These are phyloP conservation scores for Chlorencoelia australis DNA, from an alignment of 2,329 filamentous ascomycete species.

Conservation along the genomic window DNA sequence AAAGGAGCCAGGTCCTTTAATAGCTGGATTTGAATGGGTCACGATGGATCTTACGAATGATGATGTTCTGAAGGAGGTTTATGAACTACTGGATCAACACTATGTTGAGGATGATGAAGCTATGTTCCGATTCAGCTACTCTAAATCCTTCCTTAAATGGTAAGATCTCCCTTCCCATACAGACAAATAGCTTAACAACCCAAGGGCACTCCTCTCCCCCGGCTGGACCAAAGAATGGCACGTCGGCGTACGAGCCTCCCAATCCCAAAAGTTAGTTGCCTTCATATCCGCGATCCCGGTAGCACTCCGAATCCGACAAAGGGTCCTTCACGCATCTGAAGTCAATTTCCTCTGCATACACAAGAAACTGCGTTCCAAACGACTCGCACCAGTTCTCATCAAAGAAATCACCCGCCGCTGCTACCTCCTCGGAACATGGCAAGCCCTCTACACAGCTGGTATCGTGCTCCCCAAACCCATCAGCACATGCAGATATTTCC, in stretches of 20 bases:
- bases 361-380: constrained; percentile 92
- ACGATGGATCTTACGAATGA: constrained; percentile 77
- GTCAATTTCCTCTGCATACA: constrained; percentile 98
- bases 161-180: constrained; percentile 31
- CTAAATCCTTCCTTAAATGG: constrained; percentile 80
- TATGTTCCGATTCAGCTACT: constrained; percentile 98
- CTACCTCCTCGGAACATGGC: constrained; percentile 78
- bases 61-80: constrained; percentile 76
- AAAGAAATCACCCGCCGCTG: constrained; percentile 93
- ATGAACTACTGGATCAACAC: constrained; percentile 81
- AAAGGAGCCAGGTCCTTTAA: constrained; percentile 63
- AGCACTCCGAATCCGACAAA: constrained; percentile 67
- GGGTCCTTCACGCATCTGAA: constrained; percentile 69
- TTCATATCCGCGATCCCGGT: constrained; percentile 94
- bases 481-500: constrained; percentile 90
- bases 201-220: constrained; percentile 83
- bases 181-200: constrained; percentile 5
- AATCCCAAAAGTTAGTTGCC: constrained; percentile 80
- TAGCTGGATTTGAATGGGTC: constrained; percentile 89
- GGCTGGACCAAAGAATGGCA: constrained; percentile 95
- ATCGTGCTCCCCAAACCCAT: constrained; percentile 85
- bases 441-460: constrained; percentile 92
- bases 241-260: constrained; percentile 76
- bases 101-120: constrained; percentile 97
- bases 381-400: constrained; percentile 87